These are phyloP conservation scores for Dryas octopetala DNA, from an alignment of 306 rosid species.

Conservation along the genomic window DNA sequence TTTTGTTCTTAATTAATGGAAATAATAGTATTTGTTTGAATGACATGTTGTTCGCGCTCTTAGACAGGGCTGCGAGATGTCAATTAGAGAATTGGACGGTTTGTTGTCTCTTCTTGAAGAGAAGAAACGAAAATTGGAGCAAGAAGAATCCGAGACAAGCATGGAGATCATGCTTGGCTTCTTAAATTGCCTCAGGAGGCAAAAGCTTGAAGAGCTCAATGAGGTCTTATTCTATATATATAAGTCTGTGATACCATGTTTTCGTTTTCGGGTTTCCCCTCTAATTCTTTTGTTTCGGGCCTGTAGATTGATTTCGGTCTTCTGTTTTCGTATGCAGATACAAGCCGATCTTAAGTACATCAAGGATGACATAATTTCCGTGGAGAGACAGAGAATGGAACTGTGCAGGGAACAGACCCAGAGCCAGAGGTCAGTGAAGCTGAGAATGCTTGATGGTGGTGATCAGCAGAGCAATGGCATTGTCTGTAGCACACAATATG, in stretches of 20 bases:
- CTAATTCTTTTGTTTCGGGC: not conserved
- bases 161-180: conserved; percentile 68
- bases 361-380: conserved; percentile 72
- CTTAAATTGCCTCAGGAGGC: conserved; percentile 65
- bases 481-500: conserved; percentile 42
- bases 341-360: conserved; percentile 82
- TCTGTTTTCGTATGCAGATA: conserved; percentile 38
- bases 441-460: conserved; percentile 53
- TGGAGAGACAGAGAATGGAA: conserved; percentile 76
- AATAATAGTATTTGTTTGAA: not conserved
- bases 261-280: not conserved
- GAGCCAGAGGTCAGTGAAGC: conserved; percentile 45
- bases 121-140: conserved; percentile 77
- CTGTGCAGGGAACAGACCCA: conserved; percentile 53
- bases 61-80: conserved; percentile 71
- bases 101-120: conserved; percentile 62
- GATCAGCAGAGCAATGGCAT: conserved; percentile 55
- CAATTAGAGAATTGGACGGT: conserved; percentile 67
- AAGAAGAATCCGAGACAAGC: conserved; percentile 73
- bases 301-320: not conserved
- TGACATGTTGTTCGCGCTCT: conserved; percentile 7
- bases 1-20: not conserved
- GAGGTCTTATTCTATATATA: conserved; percentile 43
- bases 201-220: conserved; percentile 65
- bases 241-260: not conserved